These are phyloP conservation scores for Trypanosomatidae sp. DNA, from an alignment of 208 protist genomes.

Conservation along the genomic window DNA sequence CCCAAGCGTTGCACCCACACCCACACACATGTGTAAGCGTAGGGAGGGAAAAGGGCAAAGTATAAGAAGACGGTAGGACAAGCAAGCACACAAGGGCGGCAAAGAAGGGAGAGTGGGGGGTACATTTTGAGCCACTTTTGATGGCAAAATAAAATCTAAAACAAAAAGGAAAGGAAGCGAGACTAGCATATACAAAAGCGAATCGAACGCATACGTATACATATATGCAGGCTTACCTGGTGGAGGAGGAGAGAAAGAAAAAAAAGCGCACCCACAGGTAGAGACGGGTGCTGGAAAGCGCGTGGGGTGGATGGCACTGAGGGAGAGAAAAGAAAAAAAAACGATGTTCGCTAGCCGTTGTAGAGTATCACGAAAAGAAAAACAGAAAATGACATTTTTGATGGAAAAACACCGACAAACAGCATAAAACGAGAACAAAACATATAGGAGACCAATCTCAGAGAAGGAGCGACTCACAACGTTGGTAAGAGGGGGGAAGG, in stretches of 20 bases:
- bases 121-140: neutral
- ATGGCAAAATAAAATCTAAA: neutral
- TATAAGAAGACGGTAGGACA: neutral
- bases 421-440: neutral
- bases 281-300: neutral
- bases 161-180: constrained; percentile 15
- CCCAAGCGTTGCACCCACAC: neutral
- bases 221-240: constrained; percentile 1
- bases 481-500: neutral
- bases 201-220: neutral
- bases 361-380: neutral
- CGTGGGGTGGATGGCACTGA: neutral
- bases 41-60: neutral
- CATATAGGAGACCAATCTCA: neutral
- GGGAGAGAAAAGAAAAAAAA: constrained; percentile 1
- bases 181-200: neutral
- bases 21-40: neutral
- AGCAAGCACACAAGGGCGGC: neutral
- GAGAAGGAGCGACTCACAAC: neutral
- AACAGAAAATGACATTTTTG: neutral
- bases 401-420: neutral
- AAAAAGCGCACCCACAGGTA: neutral
- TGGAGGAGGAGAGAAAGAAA: too few relatives aligned
- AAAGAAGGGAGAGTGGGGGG: neutral
- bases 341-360: neutral